Percentiles rank a stretch among this genome's conserved stretches.
phyloP scores from a whole-genome alignment of 2,329 filamentous ascomycete genomes.

The Verticillium isaacii region DNA sequence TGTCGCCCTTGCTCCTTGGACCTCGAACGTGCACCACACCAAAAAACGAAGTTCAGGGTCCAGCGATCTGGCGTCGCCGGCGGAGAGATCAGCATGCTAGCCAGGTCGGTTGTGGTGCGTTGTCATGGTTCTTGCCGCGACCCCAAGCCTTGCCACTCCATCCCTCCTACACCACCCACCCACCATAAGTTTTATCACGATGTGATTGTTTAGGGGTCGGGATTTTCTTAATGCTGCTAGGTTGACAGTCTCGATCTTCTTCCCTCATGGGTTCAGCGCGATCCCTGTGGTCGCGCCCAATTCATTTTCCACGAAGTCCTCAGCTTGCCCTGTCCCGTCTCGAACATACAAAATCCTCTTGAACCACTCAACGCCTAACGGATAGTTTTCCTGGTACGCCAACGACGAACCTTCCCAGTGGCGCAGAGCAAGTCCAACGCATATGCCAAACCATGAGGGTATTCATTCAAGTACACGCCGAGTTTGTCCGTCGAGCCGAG shows the following conservation, averaged over 20 bases:
- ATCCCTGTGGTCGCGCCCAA: neutral
- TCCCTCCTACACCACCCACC: too few species aligned
- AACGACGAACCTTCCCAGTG: neutral
- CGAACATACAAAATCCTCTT: neutral
- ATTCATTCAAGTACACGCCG: constrained; percentile 11
- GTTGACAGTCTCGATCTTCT: neutral
- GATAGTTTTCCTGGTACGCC: neutral
- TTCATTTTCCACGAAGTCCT: neutral
- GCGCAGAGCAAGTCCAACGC: constrained; percentile 3
- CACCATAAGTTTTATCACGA: too few species aligned
- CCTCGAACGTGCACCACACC: too few species aligned
- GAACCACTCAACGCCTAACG: neutral
- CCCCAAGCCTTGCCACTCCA: too few species aligned
- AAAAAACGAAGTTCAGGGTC: too few species aligned
- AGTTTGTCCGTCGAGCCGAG: neutral
- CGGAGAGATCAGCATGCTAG: too few species aligned
- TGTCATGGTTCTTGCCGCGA: too few species aligned
- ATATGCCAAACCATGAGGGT: constrained; percentile 12
- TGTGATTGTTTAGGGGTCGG: too few species aligned
- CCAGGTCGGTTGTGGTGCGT: too few species aligned
- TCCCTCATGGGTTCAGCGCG: neutral
- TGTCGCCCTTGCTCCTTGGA: too few species aligned
- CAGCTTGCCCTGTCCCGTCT: neutral
- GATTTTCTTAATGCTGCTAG: too few species aligned
- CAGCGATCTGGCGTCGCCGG: too few species aligned